Base-by-base conservation (phyloP, 768 basidiomycete genomes). In the Boletus barrowsii region DNA sequence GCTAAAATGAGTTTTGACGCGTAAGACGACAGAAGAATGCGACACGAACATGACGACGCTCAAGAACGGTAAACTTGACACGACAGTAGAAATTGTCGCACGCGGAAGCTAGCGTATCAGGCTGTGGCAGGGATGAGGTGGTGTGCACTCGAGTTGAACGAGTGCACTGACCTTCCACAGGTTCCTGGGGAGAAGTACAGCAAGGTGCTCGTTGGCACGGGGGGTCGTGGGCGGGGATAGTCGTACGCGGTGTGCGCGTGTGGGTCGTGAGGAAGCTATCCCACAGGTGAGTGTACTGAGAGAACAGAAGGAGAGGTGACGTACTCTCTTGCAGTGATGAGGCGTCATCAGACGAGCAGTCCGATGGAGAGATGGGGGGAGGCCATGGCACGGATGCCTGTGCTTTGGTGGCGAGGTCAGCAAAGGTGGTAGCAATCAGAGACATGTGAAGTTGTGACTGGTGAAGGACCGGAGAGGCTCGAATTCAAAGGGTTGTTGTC, bases 61-160 rank as follows among this genome's bases (percentile, higher is more conserved):
- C 86, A 42, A 85, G 79, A 55, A 91, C 67, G 55, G 82, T 79
- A 68, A 91, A 91, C 47, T 68, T 69, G 57, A 78, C 74, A 52
- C 77, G 77, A 72, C 89, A 92, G 63, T 81, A 79, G 57, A 88
- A 86, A 66, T 81, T 88, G 73, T 91, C 88, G 75, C 89, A 92
- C 46, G 71, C 66, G 13, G 78, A 58, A 4, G 89, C 82, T 14
- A 80, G 69, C 5, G 76, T 72, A 69, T 91, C 89, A 48, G 85
- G 79, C 83, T 87, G 62, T 39, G 26, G 33, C 46, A 66, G 62
- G 37, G 15, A 65, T 63, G 56, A 63, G 47, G 46, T 35, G 41
- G 7, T 44, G 46, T 18, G 47, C 55, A 37, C 49, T 50, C 2
- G 15, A 20, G 11, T 33, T 29, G 26, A 47, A 44, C 42, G 48